Base-by-base conservation (phyloP, 805 yeast genomes). In the Candida vaughaniae region DNA sequence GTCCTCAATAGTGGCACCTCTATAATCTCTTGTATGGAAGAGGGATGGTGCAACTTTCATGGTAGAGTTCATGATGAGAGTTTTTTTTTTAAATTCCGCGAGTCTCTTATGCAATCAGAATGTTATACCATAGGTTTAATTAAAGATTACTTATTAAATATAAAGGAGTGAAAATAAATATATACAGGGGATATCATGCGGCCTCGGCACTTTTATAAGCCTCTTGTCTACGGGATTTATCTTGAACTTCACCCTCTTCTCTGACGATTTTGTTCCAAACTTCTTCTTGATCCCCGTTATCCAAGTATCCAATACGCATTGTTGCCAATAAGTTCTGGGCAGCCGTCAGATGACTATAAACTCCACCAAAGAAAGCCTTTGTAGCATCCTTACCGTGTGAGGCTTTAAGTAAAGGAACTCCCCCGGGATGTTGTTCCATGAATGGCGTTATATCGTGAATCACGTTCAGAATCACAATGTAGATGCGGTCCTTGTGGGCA, bases 301-400 rank as follows among this genome's bases (percentile, higher is more conserved):
- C 79, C 20, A 85, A 69, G 17, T 85, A 90, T 1, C 95, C 96
- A 11, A 90, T 82, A 52, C 98, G 75, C 97, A 90, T 88, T 1
- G 96, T 90, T 2, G 96, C 95, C 42, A 90, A 67, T 42, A 90
- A 62, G 61, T 90, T 90, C 54, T 83, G 85, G 1, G 96, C 97
- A 0, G 97, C 97, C 39, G 91, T 88, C 50, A 93, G 84, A 60
- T 90, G 98, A 38, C 79, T 78, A 63, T 90, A 90, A 9, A 90
- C 97, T 3, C 96, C 97, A 16, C 98, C 97, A 58, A 83, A 88
- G 61, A 90, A 90, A 2, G 95, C 96, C 35, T 85, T 80, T 3
- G 97, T 89, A 6, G 95, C 96, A 58, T 90, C 97, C 58, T 85
- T 86, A 9, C 97, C 97, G 40, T 86, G 81, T 2, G 95, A 85